Percentiles rank a stretch among this genome's conserved stretches.
phyloP scores from a whole-genome alignment of 805 yeast genomes.

The Saturnispora quitensis region DNA sequence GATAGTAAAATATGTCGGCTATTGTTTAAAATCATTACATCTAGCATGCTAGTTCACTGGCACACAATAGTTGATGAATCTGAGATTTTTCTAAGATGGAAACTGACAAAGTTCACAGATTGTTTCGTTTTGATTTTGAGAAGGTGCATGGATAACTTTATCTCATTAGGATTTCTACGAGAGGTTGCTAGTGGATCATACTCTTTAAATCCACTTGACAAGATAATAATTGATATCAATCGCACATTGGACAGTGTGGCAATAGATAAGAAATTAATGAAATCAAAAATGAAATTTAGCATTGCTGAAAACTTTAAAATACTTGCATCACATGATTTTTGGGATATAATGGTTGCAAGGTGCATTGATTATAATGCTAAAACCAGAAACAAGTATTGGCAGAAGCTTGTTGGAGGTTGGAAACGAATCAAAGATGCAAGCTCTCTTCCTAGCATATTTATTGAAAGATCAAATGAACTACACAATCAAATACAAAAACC shows the following conservation, averaged over 20 bases:
- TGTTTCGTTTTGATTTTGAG: neutral
- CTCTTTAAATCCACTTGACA: neutral
- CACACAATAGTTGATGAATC: neutral
- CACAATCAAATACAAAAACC: neutral
- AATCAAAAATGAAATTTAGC: neutral
- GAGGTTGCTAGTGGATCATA: neutral
- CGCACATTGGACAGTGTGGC: neutral
- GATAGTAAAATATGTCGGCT: neutral
- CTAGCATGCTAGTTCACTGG: neutral
- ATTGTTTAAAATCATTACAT: neutral
- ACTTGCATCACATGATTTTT: neutral
- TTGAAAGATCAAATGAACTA: neutral
- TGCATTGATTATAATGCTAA: neutral
- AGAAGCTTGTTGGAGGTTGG: neutral
- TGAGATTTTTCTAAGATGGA: neutral
- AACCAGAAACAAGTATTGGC: neutral
- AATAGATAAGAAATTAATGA: neutral
- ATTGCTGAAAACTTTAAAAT: neutral
- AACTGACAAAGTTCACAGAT: neutral
- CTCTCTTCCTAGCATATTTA: neutral
- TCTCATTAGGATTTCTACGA: neutral
- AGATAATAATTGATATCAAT: neutral
- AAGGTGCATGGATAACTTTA: neutral
- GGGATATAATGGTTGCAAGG: neutral
- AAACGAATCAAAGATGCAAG: neutral